Conservation (phyloP, 2,329 filamentous ascomycete genomes). For the Apiospora malaysiana region DNA sequence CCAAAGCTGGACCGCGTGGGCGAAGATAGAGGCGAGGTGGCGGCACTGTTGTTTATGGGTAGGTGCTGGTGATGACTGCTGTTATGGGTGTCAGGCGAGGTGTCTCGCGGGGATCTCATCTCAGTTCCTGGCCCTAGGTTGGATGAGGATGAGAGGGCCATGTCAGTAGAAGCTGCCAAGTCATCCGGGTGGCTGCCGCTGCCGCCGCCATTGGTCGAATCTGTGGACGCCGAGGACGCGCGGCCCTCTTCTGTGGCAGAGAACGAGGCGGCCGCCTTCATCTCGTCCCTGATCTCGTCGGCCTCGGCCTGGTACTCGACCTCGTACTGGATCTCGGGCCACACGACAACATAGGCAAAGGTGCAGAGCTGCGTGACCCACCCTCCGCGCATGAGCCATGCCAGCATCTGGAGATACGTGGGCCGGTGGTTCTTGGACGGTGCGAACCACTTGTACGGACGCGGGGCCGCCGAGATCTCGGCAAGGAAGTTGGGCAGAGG, state of each 20-base stretch:
- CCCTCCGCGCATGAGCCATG: constrained; percentile 89
- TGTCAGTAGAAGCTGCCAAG: not conserved
- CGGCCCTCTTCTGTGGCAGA: not conserved
- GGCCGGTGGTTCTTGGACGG: constrained; percentile 87
- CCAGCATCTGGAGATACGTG: constrained; percentile 87
- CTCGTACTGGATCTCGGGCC: constrained; percentile 80
- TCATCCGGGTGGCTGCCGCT: not conserved
- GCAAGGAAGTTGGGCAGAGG: constrained; percentile 87
- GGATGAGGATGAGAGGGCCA: not conserved
- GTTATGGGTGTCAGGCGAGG: constrained; percentile 24
- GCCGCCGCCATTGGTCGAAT: not conserved
- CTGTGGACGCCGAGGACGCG: not conserved
- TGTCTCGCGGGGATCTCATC: not conserved
- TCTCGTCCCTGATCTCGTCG: constrained; percentile 54
- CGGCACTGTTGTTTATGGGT: constrained; percentile 26
- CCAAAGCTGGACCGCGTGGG: constrained; percentile 28
- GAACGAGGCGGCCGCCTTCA: constrained; percentile 19
- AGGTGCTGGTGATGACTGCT: constrained; percentile 27
- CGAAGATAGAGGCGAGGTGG: constrained; percentile 33
- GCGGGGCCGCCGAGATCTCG: constrained; percentile 78
- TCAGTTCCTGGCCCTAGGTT: not conserved
- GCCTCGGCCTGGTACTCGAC: constrained; percentile 75
- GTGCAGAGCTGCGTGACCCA: constrained; percentile 95
- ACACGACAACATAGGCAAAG: constrained; percentile 87
- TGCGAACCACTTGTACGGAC: constrained; percentile 82